Evolutionary conservation across 768 basidiomycete species (phyloP), one percentile per base, ranked within the genome.

Genomic region (Kwoniella sp.): DNA sequence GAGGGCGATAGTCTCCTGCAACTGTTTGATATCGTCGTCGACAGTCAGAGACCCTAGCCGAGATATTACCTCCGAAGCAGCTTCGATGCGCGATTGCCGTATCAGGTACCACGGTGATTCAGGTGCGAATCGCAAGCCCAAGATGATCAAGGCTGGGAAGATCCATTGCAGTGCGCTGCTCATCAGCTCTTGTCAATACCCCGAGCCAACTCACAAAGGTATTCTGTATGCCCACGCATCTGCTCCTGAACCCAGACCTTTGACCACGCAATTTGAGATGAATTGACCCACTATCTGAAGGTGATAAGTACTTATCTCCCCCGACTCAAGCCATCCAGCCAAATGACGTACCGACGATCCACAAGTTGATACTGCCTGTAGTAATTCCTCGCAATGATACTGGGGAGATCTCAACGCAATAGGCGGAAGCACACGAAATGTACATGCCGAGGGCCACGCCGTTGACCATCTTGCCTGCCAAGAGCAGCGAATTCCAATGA

Each of bases 41-140:
- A 61, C 19, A 58, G 60, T 58, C 17, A 55, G 22, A 12, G 22
- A 10, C 19, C 57, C 57, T 2, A 65, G 51, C 29, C 49, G 21
- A 8, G 21, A 7, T 6, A 65, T 21, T n/a, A 58, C 49, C 25
- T 24, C 30, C 24, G 44, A 53, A 22, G 64, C 50, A 36, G 51
- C 22, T 22, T 60, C 58, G 24, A 44, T 36, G 25, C 29, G 37
- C 7, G 48, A 58, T 49, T 60, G 44, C 17, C 47, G 40, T 6
- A 60, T 58, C 33, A 65, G 58, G 29, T 48, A 46, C 64, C 64
- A 65, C 7, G 64, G 58, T 33, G 64, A 65, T 40, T 65, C 64
- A 19, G 64, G 64, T 9, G 52, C 26, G 26, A 65, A 65, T 15
- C 58, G 64, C 27, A 65, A 25, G 19, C 49, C 52, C 15, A 55